phyloP scores from a whole-genome alignment of 2,329 filamentous ascomycete genomes.

The Corniculantispora saksenae region DNA sequence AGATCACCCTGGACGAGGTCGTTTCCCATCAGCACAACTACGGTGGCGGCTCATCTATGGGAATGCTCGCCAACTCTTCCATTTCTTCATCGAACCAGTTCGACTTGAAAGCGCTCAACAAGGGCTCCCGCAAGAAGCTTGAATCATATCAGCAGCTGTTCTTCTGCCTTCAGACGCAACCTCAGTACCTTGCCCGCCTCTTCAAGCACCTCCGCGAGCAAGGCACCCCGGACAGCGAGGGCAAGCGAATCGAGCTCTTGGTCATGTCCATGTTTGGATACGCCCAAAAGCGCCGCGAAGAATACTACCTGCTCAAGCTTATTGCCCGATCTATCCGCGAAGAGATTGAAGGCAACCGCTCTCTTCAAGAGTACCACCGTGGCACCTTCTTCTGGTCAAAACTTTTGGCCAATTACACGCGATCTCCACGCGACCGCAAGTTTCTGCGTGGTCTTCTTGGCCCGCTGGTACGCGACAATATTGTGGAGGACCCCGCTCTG shows the following conservation, averaged over 20 bases:
- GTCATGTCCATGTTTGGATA: conserved; percentile 98
- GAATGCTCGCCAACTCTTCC: conserved; percentile 81
- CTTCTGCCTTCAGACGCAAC: conserved; percentile 94
- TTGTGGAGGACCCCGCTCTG: conserved; percentile 86
- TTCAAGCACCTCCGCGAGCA: conserved; percentile 83
- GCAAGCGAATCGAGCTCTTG: conserved; percentile 86
- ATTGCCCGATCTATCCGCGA: conserved; percentile 81
- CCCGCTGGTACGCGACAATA: conserved; percentile 83
- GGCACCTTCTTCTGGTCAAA: conserved; percentile 94
- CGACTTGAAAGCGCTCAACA: conserved; percentile 96
- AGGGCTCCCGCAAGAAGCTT: conserved; percentile 90
- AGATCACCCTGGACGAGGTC: conserved; percentile 97
- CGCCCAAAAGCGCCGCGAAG: conserved; percentile 92
- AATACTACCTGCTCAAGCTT: conserved; percentile 93
- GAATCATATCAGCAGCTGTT: conserved; percentile 97
- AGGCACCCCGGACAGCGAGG: conserved; percentile 85
- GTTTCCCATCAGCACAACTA: conserved; percentile 96
- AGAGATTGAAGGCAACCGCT: conserved; percentile 73
- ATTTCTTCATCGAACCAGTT: conserved; percentile 90
- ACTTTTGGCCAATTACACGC: conserved; percentile 81
- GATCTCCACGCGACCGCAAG: conserved; percentile 88
- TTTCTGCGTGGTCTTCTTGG: conserved; percentile 86
- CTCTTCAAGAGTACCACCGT: conserved; percentile 81
- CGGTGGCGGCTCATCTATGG: conserved; percentile 77
- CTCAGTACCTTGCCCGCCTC: conserved; percentile 86